Evolutionary conservation across 805 yeast genomes (phyloP), one percentile per base, ranked within the genome.

Genomic region (Ogataea salicorniae): DNA sequence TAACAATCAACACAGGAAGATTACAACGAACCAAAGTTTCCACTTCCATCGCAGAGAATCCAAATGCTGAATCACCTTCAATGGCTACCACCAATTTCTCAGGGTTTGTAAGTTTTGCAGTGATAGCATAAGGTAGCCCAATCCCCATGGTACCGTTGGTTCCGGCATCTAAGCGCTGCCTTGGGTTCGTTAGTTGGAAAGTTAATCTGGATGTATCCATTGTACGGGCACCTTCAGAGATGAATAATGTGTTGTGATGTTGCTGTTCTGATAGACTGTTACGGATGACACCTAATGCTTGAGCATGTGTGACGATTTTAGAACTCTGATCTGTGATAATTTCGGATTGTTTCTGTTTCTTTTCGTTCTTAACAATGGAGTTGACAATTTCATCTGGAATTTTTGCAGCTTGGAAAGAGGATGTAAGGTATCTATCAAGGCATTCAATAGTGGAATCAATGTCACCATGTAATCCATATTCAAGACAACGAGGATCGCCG

Each of bases 101-200:
- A 1, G 79, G 80, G 13, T 66, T 48, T 0, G 77, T 70, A 39
- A 57, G 33, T 53, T 78, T 80, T 3, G 87, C 76, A 0, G 87
- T 81, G 51, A 84, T 76, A 1, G 85, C 83, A 56, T 84, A 84
- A 0, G 88, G 87, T 16, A 83, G 47, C 0, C 89, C 91, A 33
- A 83, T 70, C 3, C 91, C 91, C 90, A 84, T 84, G 0, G 89
- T 84, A 0, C 87, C 88, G 63, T 80, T 81, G 0, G 89, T 83
- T 5, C 89, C 90, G 2, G 87, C 87, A 57, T 84, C 91, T 20
- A 84, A 63, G 36, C 87, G 63, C 18, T 70, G 75, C 49, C 75
- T 73, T 0, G 89, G 84, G 2, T 55, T 53, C 7, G 66, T 62
- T 42, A 81, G 69, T 5, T 80, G 77, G 59, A 84, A 83, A 0